Conservation (phyloP, 176 grass and related monocot genomes). For the Lolium multiflorum region DNA sequence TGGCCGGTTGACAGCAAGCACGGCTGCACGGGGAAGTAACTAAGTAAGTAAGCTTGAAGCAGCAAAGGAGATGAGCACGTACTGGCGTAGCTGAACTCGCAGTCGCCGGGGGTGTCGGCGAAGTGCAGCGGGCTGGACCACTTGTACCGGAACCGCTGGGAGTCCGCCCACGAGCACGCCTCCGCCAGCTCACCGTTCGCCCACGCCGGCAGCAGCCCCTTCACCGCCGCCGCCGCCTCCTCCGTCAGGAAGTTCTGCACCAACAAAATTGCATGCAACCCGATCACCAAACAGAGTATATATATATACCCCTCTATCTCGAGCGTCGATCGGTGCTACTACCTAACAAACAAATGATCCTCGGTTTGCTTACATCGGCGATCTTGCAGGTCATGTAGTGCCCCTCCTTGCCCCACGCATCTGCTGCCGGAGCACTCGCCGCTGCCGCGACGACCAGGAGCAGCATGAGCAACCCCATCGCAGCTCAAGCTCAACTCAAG, state of each 20-base stretch:
- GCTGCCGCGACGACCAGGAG: not conserved
- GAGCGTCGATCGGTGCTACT: not conserved
- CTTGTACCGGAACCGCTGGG: conserved; percentile 48
- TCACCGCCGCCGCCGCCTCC: conserved; percentile 49
- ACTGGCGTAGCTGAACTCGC: conserved; percentile 68
- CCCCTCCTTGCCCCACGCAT: conserved; percentile 70
- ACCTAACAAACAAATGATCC: not conserved
- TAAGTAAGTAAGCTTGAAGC: not conserved
- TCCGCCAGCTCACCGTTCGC: conserved; percentile 60
- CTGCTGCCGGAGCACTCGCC: conserved; percentile 32
- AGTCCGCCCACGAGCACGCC: conserved; percentile 72
- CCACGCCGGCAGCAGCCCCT: conserved; percentile 56
- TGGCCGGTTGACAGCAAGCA: not conserved
- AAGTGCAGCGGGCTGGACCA: conserved; percentile 77
- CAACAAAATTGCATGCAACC: no score
- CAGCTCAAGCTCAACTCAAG: not conserved
- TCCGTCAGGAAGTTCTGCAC: conserved; percentile 60
- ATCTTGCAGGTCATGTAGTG: conserved; percentile 87
- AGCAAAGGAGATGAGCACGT: not conserved
- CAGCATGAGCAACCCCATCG: conserved; percentile 29
- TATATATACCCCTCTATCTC: not conserved
- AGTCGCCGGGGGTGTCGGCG: conserved; percentile 60
- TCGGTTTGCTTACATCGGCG: conserved; percentile 47
- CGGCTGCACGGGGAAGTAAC: no score
- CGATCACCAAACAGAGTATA: not conserved